Evolutionary conservation across 2,329 filamentous ascomycete species (phyloP), one percentile per base, ranked within the genome.

Genomic region (Orbilia javanica): DNA sequence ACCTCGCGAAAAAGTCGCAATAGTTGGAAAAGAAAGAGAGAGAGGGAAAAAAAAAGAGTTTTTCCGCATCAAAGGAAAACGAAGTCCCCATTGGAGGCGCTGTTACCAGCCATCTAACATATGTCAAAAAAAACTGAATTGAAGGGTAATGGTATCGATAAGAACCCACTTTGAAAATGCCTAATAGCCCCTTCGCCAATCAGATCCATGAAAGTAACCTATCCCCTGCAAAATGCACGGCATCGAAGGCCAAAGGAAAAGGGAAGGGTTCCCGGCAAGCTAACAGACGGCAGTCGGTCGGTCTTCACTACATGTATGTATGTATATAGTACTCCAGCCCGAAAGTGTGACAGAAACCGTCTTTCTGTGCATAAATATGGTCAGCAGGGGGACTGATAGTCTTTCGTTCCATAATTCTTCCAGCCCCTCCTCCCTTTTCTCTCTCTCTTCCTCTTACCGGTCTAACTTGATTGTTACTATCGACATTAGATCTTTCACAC

Each of bases 331-430:
- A 20, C 39, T 15, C 39, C 8, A 25, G 27, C 42, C 34, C 3
- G 34, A 13, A n/a, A 44, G 46, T 67, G 64, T 67, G 64, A 67
- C 64, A 55, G 64, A 52, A 67, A 39, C 55, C 64, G 29, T 48
- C 55, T 42, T 46, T 52, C 18, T 27, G 64, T 67, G 64, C 64
- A 67, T 67, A 29, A 67, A 52, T 39, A 53, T 52, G 44, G 55
- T 60, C 55, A 60, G 55, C 55, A 60, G 55, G 55, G 52, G n/a
- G 13, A 4, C 42, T 25, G 46, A 20, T 15, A 8, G 15, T 34
- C 36, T 39, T 39, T 15, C 36, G 10, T 31, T 31, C 27, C 15
- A 53, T 34, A 46, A 15, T 39, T 36, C 36, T 36, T 55, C 29
- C 52, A 55, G 18, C 31, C 53, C 15, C 25, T n/a, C 25, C 8